A percentile compares a stretch with the other conserved stretches of the same genome.
Evolutionary conservation across 805 yeast species (phyloP).

Genomic region (Grigorovia yakushimaensis): DNA sequence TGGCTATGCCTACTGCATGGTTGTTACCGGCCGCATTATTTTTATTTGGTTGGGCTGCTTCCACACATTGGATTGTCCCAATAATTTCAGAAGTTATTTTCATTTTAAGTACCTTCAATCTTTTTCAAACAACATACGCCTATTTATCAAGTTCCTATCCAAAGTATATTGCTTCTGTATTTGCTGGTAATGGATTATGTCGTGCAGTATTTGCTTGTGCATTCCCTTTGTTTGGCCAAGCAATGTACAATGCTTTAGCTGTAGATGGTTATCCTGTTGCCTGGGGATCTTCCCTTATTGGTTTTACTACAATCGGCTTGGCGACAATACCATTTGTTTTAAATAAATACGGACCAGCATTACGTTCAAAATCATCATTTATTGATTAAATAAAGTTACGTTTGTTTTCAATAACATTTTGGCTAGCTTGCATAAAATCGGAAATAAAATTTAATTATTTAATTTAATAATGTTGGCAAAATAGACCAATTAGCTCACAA

Average conservation of each 20-base stretch:
- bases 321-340: conserved; percentile 39
- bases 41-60: conserved; percentile 43
- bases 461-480: too few species aligned
- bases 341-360: conserved; percentile 35
- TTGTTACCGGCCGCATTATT: conserved; percentile 36
- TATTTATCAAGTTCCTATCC: conserved; percentile 42
- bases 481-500: too few species aligned
- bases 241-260: conserved; percentile 45
- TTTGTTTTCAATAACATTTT: too few species aligned
- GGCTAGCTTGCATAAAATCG: too few species aligned
- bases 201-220: conserved; percentile 46
- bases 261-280: conserved; percentile 44
- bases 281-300: conserved; percentile 47
- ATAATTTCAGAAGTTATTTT: conserved; percentile 35
- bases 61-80: conserved; percentile 43
- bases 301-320: conserved; percentile 36
- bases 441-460: too few species aligned
- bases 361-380: conserved; percentile 27
- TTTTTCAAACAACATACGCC: conserved; percentile 44
- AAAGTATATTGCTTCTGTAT: conserved; percentile 45
- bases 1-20: conserved; percentile 34
- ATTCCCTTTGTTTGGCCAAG: conserved; percentile 55
- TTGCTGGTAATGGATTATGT: conserved; percentile 45
- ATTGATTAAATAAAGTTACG: too few species aligned
- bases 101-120: conserved; percentile 32